Evolutionary conservation across 2,329 filamentous ascomycete species (phyloP), one percentile per base, ranked within the genome.

Genomic region (Rugonectria rugulosa): DNA sequence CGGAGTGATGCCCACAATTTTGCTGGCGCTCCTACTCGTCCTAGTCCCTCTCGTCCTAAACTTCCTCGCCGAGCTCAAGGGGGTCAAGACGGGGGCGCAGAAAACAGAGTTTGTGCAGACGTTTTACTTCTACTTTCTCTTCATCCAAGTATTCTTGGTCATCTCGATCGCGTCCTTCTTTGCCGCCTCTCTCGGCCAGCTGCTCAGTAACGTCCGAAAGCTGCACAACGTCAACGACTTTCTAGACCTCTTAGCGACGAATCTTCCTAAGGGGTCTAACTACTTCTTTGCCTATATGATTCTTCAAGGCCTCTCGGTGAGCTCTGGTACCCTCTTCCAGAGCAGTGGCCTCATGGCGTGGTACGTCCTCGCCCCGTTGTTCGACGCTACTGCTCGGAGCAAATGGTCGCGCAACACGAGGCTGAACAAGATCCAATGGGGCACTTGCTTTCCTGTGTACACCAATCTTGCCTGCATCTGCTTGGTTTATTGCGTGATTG

Each of bases 271-370:
- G 64, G 89, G 93, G 0, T 90, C 92, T 65, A 97, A 97, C 70
- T 99, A 98, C 74, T 99, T 98, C 79, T 98, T 97, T 80, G 94
- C 92, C 1, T 99, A 99, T 82, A 93, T 99, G 87, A 89, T 97
- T 70, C 87, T 99, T 9, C 95, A 98, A 68, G 92, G 93, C 1
- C 81, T 98, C 66, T 92, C 91, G 60, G 92, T 91, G 60, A 97
- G 92, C 72, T 94, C 94, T 1, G 92, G 90, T 72, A 94, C 91
- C 1, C 79, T 98, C 4, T 79, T 97, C 11, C 95, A 98, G 68
- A 84, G 96, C 21, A 86, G 85, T n/a, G 85, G 87, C 4, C 81
- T 99, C 4, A 69, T 92, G 38, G 80, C 88, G 61, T 96, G 93
- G 88, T 96, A 92, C 66, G 68, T 98, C 17, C 72, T 96, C 40